These are phyloP conservation scores for Eucalyptus leucophloia DNA, from an alignment of 345 rosid species.

Conservation along the genomic window DNA sequence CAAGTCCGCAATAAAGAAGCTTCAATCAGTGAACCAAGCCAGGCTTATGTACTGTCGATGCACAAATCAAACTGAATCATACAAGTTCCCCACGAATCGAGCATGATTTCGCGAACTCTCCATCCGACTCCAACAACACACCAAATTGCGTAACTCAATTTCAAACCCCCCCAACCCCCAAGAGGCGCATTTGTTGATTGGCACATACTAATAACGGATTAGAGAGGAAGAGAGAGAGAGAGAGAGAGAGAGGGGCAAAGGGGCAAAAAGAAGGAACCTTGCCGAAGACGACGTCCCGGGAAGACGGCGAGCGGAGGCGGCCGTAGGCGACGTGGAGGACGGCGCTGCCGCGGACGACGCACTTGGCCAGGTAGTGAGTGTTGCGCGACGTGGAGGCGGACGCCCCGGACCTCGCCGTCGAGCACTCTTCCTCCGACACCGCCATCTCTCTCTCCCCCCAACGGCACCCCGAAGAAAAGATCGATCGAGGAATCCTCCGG, in stretches of 20 bases:
- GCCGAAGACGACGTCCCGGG: slow-evolving; percentile 76
- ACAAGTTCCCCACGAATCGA: not conserved
- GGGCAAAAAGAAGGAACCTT: slow-evolving; percentile 29
- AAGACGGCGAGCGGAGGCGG: slow-evolving; percentile 57
- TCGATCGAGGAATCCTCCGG: not conserved
- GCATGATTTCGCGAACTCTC: not conserved
- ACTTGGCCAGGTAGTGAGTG: slow-evolving; percentile 77
- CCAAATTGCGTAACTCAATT: not conserved
- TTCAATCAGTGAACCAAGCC: not conserved
- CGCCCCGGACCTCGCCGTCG: slow-evolving; percentile 58
- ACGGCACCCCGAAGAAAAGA: not conserved
- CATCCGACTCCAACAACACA: not conserved
- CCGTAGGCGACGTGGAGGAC: slow-evolving; percentile 80
- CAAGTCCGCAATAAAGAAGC: not conserved
- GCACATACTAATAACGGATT: not conserved
- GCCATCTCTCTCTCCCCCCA: slow-evolving; percentile 28
- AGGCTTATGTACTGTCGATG: not conserved
- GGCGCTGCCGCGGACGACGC: slow-evolving; percentile 77
- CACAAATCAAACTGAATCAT: not conserved
- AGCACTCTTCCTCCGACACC: slow-evolving; percentile 90
- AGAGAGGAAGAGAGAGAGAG: not conserved
- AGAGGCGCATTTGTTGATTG: not conserved
- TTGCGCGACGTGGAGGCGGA: slow-evolving; percentile 34
- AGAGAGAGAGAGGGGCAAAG: not conserved
- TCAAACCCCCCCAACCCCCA: no score